Conservation (phyloP, 129 eudicot genomes). For the Saposhnikovia divaricata region DNA sequence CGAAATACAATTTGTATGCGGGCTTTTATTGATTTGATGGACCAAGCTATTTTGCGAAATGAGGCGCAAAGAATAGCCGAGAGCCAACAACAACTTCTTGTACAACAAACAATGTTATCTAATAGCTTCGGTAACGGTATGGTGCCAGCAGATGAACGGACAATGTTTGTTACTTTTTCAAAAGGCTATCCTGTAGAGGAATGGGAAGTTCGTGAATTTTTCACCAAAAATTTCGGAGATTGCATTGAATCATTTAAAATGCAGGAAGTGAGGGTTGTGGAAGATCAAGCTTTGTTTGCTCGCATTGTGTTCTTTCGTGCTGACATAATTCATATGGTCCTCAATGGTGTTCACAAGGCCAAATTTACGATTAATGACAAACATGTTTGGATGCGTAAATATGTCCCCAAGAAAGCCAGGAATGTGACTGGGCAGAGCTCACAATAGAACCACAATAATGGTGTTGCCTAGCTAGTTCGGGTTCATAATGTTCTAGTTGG, state of each 20-base stretch:
- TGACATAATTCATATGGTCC: constrained; percentile 24
- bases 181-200: constrained; percentile 64
- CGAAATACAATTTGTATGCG: constrained; percentile 27
- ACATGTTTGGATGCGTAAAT: constrained; percentile 81
- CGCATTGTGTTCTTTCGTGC: constrained; percentile 34
- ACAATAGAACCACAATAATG: background rate
- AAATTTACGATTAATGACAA: constrained; percentile 67
- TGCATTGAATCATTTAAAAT: constrained; percentile 52
- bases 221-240: constrained; percentile 35
- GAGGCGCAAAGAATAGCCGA: background rate
- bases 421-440: background rate
- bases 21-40: constrained; percentile 41
- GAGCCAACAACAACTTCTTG: background rate
- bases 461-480: background rate
- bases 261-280: constrained; percentile 29
- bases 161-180: constrained; percentile 46
- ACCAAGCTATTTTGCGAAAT: constrained; percentile 26
- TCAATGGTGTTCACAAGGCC: constrained; percentile 36
- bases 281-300: constrained; percentile 57
- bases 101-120: background rate
- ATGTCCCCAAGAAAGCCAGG: constrained; percentile 20
- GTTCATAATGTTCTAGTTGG: background rate
- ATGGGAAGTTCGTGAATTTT: constrained; percentile 38
- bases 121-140: background rate
- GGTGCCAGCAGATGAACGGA: constrained; percentile 5